Evolutionary conservation across 2,329 filamentous ascomycete species (phyloP).

Genomic region (Epichloe bromicola): DNA sequence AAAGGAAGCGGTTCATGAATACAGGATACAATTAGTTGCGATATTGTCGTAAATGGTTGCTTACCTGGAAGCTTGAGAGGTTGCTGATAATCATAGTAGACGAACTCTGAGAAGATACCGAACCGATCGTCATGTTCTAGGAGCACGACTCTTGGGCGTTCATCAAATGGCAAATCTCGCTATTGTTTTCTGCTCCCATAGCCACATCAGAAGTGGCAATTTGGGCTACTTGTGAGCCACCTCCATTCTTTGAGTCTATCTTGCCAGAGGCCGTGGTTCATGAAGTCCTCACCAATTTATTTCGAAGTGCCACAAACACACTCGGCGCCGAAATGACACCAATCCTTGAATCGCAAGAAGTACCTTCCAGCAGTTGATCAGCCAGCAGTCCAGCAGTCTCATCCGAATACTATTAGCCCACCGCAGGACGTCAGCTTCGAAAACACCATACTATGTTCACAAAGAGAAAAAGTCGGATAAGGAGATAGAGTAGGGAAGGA

Average conservation of each 20-base stretch:
- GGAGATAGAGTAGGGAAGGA: too few relatives aligned
- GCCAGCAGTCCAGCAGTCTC: constrained; percentile 55
- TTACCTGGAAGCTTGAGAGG: constrained; percentile 51
- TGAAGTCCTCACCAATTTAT: constrained; percentile 41
- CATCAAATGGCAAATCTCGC: constrained; percentile 10
- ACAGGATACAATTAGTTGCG: neutral
- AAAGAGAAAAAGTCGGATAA: neutral
- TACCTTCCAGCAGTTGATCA: constrained; percentile 49
- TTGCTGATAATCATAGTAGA: constrained; percentile 60
- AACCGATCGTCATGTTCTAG: constrained; percentile 68
- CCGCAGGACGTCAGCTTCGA: neutral
- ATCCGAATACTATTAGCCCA: constrained; percentile 50
- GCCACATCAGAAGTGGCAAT: neutral
- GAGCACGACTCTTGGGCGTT: constrained; percentile 45
- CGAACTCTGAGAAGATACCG: constrained; percentile 58
- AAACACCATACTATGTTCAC: too few relatives aligned
- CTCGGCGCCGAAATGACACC: constrained; percentile 64
- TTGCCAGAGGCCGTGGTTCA: neutral
- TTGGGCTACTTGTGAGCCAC: neutral
- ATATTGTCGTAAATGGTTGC: constrained; percentile 6
- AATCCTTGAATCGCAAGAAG: constrained; percentile 43
- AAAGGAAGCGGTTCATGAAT: neutral
- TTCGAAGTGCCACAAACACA: constrained; percentile 65
- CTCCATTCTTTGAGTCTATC: neutral
- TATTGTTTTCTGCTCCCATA: neutral